These are phyloP conservation scores for Talaromyces sp. DNA, from an alignment of 2,329 filamentous ascomycete genomes.

Conservation along the genomic window DNA sequence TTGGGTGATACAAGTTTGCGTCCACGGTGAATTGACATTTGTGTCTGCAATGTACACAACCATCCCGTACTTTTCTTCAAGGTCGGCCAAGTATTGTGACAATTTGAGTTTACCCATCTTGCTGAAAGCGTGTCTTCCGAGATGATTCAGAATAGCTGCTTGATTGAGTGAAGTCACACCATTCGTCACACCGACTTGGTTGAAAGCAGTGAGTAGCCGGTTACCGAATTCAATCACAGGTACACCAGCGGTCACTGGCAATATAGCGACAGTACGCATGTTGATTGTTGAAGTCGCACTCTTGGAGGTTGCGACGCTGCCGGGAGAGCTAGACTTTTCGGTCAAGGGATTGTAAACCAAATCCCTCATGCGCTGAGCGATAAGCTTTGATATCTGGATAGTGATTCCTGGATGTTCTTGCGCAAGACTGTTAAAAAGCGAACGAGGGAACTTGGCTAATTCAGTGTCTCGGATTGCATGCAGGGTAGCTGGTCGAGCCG, in stretches of 20 bases:
- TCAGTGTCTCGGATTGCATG: conserved; percentile 97
- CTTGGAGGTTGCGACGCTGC: conserved; percentile 46
- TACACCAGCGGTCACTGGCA: conserved; percentile 85
- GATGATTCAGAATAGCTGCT: conserved; percentile 85
- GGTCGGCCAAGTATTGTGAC: conserved; percentile 89
- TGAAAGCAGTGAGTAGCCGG: conserved; percentile 77
- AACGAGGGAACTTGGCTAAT: conserved; percentile 90
- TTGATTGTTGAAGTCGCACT: conserved; percentile 79
- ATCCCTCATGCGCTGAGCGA: conserved; percentile 82
- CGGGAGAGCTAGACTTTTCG: conserved; percentile 58
- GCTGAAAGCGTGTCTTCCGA: conserved; percentile 93
- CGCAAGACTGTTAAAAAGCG: conserved; percentile 93
- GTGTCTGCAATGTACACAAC: conserved; percentile 96
- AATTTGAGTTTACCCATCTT: conserved; percentile 95
- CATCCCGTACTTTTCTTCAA: conserved; percentile 95
- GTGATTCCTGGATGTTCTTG: conserved; percentile 97
- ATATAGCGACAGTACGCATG: conserved; percentile 81
- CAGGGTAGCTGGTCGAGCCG: conserved; percentile 78
- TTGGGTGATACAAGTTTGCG: conserved; percentile 93
- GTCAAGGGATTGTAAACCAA: conserved; percentile 75
- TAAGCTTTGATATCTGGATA: conserved; percentile 98
- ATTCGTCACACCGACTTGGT: conserved; percentile 82
- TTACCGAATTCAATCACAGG: conserved; percentile 95
- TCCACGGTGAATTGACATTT: conserved; percentile 95
- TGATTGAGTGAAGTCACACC: conserved; percentile 91